A percentile compares a stretch with the other conserved stretches of the same genome.
These are phyloP conservation scores for Cladophialophora carrionii DNA, from an alignment of 2,329 filamentous ascomycete species.

Conservation along the genomic window DNA sequence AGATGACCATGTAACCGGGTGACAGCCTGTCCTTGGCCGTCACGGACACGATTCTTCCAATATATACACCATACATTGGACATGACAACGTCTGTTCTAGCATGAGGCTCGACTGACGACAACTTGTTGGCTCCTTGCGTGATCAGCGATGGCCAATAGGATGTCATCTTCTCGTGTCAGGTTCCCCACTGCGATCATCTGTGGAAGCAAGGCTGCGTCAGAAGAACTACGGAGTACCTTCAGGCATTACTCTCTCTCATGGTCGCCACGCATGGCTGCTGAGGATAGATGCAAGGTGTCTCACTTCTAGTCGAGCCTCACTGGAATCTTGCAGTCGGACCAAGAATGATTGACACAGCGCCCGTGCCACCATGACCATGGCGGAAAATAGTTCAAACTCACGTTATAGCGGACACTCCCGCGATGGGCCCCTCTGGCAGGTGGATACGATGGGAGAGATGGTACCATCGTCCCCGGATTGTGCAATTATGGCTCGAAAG, in stretches of 20 bases:
- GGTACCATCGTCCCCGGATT: slow-evolving; percentile 15
- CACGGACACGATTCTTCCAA: background rate
- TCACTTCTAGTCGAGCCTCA: background rate
- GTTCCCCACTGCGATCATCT: background rate
- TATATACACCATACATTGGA: background rate
- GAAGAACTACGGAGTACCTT: background rate
- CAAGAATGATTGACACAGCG: background rate
- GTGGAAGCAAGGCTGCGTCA: background rate
- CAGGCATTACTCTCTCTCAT: background rate
- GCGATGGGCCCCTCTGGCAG: background rate
- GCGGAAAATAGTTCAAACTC: background rate
- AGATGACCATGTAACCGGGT: background rate
- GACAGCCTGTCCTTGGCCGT: background rate
- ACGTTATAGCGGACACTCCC: background rate
- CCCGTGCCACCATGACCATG: background rate
- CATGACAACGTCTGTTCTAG: background rate
- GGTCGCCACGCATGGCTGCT: background rate
- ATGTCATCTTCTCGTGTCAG: background rate
- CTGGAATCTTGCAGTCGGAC: background rate
- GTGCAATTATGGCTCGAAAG: slow-evolving; percentile 21
- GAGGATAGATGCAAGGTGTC: background rate
- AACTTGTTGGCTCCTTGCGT: background rate
- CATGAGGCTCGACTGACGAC: background rate
- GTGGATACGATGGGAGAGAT: background rate
- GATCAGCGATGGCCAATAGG: background rate